Conservation (phyloP, 2,329 filamentous ascomycete species). For the Aspergillus udagawae region DNA sequence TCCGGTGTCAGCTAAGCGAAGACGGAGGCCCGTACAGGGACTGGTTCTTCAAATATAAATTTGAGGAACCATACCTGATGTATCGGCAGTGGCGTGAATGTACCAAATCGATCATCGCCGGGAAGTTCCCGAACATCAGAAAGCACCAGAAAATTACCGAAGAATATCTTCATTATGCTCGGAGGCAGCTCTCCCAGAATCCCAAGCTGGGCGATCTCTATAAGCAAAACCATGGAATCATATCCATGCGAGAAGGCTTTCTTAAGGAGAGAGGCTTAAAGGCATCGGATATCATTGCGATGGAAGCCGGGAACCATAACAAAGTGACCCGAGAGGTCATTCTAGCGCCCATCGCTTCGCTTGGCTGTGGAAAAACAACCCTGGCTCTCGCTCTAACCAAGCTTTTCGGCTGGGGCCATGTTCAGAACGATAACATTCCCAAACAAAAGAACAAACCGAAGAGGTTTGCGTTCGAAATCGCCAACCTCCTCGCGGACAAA, state of each 20-base stretch:
- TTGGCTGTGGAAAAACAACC: constrained; percentile 96
- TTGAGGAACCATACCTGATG: constrained; percentile 97
- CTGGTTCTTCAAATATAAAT: constrained; percentile 99
- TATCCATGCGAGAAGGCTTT: constrained; percentile 83
- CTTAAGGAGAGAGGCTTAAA: constrained; percentile 77
- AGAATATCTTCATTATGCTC: constrained; percentile 81
- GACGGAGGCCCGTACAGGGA: constrained; percentile 63
- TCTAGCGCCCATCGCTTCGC: constrained; percentile 85
- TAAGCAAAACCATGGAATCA: constrained; percentile 89
- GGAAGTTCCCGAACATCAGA: constrained; percentile 69
- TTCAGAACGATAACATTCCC: constrained; percentile 95
- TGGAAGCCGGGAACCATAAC: constrained; percentile 49
- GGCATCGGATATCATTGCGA: constrained; percentile 83
- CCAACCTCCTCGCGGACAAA: constrained; percentile 59
- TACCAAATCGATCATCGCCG: constrained; percentile 81
- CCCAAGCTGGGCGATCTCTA: constrained; percentile 67
- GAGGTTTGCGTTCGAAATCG: constrained; percentile 69
- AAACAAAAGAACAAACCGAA: constrained; percentile 70
- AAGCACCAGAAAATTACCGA: constrained; percentile 89
- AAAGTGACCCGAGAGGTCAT: constrained; percentile 66
- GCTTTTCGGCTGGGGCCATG: constrained; percentile 85
- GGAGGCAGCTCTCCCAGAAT: constrained; percentile 66
- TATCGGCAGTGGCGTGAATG: constrained; percentile 98
- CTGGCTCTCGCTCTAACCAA: constrained; percentile 75
- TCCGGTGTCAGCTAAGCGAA: constrained; percentile 70